Evolutionary conservation across 2,329 filamentous ascomycete species (phyloP), one percentile per base, ranked within the genome.

Genomic region (Colletotrichum truncatum): DNA sequence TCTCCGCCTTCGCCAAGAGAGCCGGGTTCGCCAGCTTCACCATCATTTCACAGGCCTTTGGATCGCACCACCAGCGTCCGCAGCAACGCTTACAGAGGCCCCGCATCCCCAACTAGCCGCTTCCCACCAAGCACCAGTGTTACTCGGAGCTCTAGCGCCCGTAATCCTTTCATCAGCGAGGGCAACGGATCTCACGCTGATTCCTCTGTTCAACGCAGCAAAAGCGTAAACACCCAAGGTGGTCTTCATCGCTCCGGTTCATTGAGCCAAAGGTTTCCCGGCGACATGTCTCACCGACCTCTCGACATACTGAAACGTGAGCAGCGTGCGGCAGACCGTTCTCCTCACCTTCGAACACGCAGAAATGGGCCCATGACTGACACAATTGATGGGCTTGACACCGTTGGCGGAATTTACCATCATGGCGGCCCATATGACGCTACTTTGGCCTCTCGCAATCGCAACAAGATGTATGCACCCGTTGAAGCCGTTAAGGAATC

Each of bases 351-450:
- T 49, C 85, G 85, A 71, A 91, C 89, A 74, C 86, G 84, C 70
- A 90, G 88, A 74, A 86, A 85, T 72, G 82, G 89, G 71, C 84
- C 91, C 14, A 87, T 89, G 25, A 86, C 93, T 2, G 94, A 98
- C 76, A 83, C 85, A 8, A 96, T 98, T 72, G 95, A 98, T 75
- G 81, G 83, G 5, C 87, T 98, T 1, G 95, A 97, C 74, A 84
- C 86, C n/a, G 77, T 84, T 39, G 86, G 87, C 53, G 85, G 84
- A 16, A 79, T 85, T 3, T 97, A 97, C 77, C 95, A 98, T 76
- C 95, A 98, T 72, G 93, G 91, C 68, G 94, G 95, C 0, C 95
- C 95, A 0, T 98, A 92, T 71, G 95, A 98, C 75, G 93, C 94
- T 9, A 91, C 93, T 2, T 84, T 93, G 55, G 82, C 91, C 2